phyloP scores from a whole-genome alignment of 768 basidiomycete genomes.

The Termitomyces sp. region DNA sequence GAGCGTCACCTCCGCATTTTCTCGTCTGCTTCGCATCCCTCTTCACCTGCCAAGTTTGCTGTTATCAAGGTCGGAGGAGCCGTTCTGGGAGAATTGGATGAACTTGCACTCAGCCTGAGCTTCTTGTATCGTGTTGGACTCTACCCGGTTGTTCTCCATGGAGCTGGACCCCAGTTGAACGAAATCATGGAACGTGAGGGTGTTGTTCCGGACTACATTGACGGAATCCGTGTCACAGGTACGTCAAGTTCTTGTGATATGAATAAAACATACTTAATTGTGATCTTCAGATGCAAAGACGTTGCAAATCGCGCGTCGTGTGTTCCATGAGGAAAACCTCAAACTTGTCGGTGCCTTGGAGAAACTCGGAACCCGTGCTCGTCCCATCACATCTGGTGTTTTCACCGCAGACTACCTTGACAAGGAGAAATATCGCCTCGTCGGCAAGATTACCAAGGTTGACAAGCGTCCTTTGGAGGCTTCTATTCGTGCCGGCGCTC shows the following conservation, averaged over 20 bases:
- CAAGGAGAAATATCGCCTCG: conserved; percentile 89
- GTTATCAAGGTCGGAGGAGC: conserved; percentile 99
- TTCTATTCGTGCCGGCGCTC: conserved; percentile 90
- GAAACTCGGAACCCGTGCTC: conserved; percentile 90
- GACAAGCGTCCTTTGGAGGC: conserved; percentile 98
- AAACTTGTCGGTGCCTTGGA: conserved; percentile 92
- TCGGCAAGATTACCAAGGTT: conserved; percentile 91
- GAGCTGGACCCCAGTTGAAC: conserved; percentile 94
- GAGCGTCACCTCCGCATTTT: conserved; percentile 98
- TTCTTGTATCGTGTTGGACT: conserved; percentile 96
- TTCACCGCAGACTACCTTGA: conserved; percentile 98
- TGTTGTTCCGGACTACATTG: conserved; percentile 93
- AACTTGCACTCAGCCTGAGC: conserved; percentile 90
- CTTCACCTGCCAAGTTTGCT: conserved; percentile 91
- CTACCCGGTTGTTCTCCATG: conserved; percentile 97
- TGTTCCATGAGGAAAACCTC: conserved; percentile 97
- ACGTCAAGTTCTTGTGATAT: conserved; percentile 19
- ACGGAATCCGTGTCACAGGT: conserved; percentile 97
- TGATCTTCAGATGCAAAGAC: conserved; percentile 76
- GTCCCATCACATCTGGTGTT: conserved; percentile 96
- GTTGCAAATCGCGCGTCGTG: conserved; percentile 87
- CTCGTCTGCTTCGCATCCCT: conserved; percentile 85
- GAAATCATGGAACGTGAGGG: conserved; percentile 90
- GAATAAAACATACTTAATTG: background rate
- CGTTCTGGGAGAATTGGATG: conserved; percentile 87